phyloP scores from a whole-genome alignment of 2,329 filamentous ascomycete genomes.

The Aureobasidium sp. region DNA sequence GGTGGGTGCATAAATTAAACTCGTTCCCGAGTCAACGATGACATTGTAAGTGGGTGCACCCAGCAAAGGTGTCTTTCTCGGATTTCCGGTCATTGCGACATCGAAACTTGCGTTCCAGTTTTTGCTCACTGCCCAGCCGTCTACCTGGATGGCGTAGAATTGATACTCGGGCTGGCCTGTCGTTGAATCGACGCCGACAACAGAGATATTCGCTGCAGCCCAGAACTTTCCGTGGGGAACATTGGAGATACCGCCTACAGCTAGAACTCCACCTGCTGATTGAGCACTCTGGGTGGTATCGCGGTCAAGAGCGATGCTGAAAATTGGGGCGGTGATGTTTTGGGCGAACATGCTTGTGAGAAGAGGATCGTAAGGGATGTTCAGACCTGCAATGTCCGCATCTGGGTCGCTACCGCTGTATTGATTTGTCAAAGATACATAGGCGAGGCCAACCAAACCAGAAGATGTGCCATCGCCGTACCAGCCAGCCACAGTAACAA shows the following conservation, averaged over 20 bases:
- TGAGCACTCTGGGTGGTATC: conserved; percentile 12
- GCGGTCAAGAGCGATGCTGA: conserved; percentile 40
- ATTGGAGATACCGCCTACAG: conserved; percentile 42
- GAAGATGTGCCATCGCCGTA: conserved; percentile 29
- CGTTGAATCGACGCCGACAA: conserved; percentile 17
- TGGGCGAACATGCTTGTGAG: conserved; percentile 42
- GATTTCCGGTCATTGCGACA: conserved; percentile 14
- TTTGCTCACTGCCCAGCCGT: conserved; percentile 23
- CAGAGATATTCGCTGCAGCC: conserved; percentile 22
- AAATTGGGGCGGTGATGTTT: conserved; percentile 36
- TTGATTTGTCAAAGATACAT: conserved; percentile 39
- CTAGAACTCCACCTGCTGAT: conserved; percentile 34
- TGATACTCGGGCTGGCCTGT: conserved; percentile 24
- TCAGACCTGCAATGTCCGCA: conserved; percentile 16
- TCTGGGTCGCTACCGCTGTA: conserved; percentile 23
- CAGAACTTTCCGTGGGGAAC: conserved; percentile 27
- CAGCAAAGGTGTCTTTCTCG: conserved; percentile 7
- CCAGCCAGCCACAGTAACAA: conserved; percentile 31
- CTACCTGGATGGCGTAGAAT: conserved; percentile 31
- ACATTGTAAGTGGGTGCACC: conserved; percentile 17
- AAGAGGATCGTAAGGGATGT: conserved; percentile 39
- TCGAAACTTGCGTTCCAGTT: conserved; percentile 20
- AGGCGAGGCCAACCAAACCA: conserved; percentile 45
- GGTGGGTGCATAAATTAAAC: conserved; percentile 33
- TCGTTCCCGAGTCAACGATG: conserved; percentile 39